phyloP scores from a whole-genome alignment of 2,329 filamentous ascomycete genomes.

The Sphaerulina vaccinii region DNA sequence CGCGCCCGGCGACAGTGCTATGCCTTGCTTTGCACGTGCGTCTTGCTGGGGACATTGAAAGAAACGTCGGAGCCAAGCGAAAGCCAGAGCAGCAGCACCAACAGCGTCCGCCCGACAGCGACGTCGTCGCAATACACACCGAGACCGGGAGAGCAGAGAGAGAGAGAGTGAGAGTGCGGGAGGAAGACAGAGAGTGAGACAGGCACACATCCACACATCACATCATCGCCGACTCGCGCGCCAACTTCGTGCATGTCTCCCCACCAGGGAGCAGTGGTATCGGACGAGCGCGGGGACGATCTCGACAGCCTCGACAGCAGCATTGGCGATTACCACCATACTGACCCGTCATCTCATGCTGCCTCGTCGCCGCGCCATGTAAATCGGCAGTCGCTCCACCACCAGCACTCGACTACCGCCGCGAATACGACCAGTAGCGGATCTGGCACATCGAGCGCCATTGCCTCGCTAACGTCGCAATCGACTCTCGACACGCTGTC shows the following conservation, averaged over 20 bases:
- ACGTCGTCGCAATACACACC: not conserved
- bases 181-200: not conserved
- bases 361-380: constrained; percentile 33
- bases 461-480: constrained; percentile 47
- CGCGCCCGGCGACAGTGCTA: not conserved
- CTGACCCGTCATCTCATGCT: constrained; percentile 3
- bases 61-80: not conserved
- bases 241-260: constrained; percentile 1
- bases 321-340: not conserved
- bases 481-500: constrained; percentile 42
- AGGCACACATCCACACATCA: not conserved
- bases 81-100: not conserved
- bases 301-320: not conserved
- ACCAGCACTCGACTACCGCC: constrained; percentile 21
- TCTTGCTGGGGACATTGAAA: not conserved
- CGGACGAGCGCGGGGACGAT: constrained; percentile 2
- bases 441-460: constrained; percentile 41
- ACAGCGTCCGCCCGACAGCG: not conserved
- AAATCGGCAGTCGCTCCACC: not conserved
- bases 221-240: too few species aligned
- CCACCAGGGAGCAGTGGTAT: not conserved
- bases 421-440: constrained; percentile 28
- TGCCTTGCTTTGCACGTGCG: not conserved
- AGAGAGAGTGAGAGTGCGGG: too few species aligned
- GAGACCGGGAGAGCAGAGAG: too few species aligned